Conservation (phyloP, 2,329 filamentous ascomycete genomes). For the Aspergillus sp. region DNA sequence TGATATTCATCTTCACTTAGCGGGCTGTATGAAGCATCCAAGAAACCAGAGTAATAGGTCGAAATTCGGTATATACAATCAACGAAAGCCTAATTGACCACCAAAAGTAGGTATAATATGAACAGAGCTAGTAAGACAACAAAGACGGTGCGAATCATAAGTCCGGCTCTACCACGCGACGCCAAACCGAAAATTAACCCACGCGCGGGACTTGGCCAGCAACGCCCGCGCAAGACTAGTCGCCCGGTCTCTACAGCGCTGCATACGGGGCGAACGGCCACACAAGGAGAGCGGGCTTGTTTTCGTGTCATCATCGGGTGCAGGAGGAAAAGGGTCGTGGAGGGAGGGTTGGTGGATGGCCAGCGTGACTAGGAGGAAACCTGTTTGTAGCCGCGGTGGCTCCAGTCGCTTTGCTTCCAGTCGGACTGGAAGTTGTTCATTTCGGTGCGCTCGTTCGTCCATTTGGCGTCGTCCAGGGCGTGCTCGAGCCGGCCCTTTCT, state of each 20-base stretch:
- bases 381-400: slow-evolving; percentile 25
- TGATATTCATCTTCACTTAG: too few relatives aligned
- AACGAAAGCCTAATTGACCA: slow-evolving; percentile 3
- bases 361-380: slow-evolving; percentile 11
- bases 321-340: slow-evolving; percentile 1
- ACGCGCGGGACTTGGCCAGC: slow-evolving; percentile 1
- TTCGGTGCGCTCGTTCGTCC: slow-evolving; percentile 37
- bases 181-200: slow-evolving; percentile 4
- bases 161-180: slow-evolving; percentile 8
- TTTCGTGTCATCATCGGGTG: slow-evolving; percentile 13
- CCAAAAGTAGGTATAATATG: slow-evolving; percentile 8
- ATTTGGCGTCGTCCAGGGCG: slow-evolving; percentile 47
- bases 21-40: neutral
- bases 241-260: neutral
- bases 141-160: slow-evolving; percentile 5
- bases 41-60: neutral
- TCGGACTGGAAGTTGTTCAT: slow-evolving; percentile 37
- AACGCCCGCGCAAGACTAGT: neutral
- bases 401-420: slow-evolving; percentile 38
- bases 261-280: slow-evolving; percentile 3
- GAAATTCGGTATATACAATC: slow-evolving; percentile 16
- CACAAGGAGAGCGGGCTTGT: neutral
- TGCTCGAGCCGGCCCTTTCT: slow-evolving; percentile 49
- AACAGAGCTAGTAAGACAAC: slow-evolving; percentile 1
- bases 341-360: neutral